These are phyloP conservation scores for Myxozyma lipomycoides DNA, from an alignment of 805 yeast species.

Conservation along the genomic window DNA sequence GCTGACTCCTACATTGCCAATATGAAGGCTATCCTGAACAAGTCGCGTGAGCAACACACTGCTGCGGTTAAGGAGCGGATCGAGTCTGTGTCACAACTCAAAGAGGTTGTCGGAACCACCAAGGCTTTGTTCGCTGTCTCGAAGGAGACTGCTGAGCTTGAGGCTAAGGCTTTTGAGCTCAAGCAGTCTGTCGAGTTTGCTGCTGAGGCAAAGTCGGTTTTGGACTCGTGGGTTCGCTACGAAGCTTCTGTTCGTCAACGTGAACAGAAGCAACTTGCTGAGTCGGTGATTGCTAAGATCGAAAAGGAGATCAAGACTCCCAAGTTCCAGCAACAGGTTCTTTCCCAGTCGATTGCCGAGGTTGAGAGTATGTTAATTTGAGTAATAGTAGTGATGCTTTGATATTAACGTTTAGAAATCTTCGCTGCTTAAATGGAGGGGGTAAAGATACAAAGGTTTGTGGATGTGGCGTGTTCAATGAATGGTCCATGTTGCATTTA, in stretches of 20 bases:
- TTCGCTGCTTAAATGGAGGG: conserved; percentile 7
- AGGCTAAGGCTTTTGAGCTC: conserved; percentile 89
- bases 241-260: conserved; percentile 94
- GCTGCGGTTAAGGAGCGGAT: conserved; percentile 92
- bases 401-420: conserved; percentile 10
- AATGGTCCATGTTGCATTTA: neutral
- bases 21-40: conserved; percentile 75
- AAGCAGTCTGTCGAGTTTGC: conserved; percentile 88
- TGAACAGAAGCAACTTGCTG: conserved; percentile 89
- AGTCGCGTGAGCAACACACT: conserved; percentile 86
- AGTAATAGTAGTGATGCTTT: neutral
- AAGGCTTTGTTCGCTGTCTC: conserved; percentile 89
- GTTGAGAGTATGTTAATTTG: conserved; percentile 70
- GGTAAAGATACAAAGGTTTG: no score
- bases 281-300: conserved; percentile 82
- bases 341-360: conserved; percentile 87
- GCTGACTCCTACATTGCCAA: conserved; percentile 81
- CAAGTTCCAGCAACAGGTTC: conserved; percentile 88
- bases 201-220: conserved; percentile 84
- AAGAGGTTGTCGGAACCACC: conserved; percentile 88
- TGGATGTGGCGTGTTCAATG: no score
- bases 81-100: conserved; percentile 77
- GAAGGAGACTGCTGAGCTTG: conserved; percentile 93
- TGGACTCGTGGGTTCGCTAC: conserved; percentile 98
- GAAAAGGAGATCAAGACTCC: conserved; percentile 78